Percentiles rank a stretch among this genome's conserved stretches.
phyloP scores from a whole-genome alignment of 2,329 filamentous ascomycete genomes.

The Rhynchosporium secalis region DNA sequence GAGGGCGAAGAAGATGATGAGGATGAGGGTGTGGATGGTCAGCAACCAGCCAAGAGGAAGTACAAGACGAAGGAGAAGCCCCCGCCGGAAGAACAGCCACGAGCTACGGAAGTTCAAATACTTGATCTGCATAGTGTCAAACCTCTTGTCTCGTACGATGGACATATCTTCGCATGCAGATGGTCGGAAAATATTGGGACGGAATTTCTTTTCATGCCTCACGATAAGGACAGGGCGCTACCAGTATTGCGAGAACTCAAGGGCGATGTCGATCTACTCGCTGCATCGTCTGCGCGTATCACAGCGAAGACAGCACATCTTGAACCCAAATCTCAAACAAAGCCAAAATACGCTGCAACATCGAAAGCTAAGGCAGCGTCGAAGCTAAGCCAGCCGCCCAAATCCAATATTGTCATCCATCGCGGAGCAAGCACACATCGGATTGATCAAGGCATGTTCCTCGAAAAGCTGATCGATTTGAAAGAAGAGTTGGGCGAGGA shows the following conservation, averaged over 20 bases:
- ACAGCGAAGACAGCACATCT: slow-evolving; percentile 65
- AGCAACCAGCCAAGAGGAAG: slow-evolving; percentile 5
- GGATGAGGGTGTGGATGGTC: background rate
- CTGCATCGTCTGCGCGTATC: slow-evolving; percentile 69
- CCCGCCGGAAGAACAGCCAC: background rate
- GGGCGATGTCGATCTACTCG: slow-evolving; percentile 68
- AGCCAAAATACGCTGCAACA: background rate
- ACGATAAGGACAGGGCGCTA: slow-evolving; percentile 44
- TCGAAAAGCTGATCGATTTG: slow-evolving; percentile 64
- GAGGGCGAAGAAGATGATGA: slow-evolving; percentile 42
- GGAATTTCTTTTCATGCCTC: slow-evolving; percentile 69
- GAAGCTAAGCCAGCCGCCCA: background rate
- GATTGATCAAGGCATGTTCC: slow-evolving; percentile 53
- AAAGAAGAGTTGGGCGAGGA: slow-evolving; percentile 65
- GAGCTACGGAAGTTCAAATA: slow-evolving; percentile 63
- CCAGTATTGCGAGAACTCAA: slow-evolving; percentile 53
- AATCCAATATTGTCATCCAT: slow-evolving; percentile 28
- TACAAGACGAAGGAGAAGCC: background rate
- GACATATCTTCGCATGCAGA: slow-evolving; percentile 73
- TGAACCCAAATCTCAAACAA: slow-evolving; percentile 40
- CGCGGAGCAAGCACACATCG: slow-evolving; percentile 36
- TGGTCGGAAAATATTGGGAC: slow-evolving; percentile 87
- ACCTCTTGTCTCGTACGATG: slow-evolving; percentile 78
- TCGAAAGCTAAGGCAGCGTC: slow-evolving; percentile 6
- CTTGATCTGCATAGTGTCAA: slow-evolving; percentile 76